Evolutionary conservation across 306 rosid genomes (phyloP), one percentile per base, ranked within the genome.

Genomic region (Glycine latifolia): DNA sequence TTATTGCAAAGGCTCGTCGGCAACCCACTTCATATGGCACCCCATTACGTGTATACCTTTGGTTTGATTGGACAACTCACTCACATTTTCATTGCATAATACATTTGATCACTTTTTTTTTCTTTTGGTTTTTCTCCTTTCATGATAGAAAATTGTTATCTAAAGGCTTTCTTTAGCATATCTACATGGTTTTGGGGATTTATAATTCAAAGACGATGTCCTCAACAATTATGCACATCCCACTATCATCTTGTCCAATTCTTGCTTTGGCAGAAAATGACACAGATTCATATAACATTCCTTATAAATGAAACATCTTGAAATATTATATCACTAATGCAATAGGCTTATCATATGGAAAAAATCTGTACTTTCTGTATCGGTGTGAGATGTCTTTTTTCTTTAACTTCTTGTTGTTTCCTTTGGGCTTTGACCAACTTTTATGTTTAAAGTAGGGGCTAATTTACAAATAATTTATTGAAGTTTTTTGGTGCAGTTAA

Each of bases 1-100:
- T 79, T 78, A 88, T 71, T 73, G 50, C 85, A 73, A 81, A 86
- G 79, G 60, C 47, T 82, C 54, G 85, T 87, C 79, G 89, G 87
- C 81, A 87, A 81, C 85, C 89, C 87, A 88, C 84, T 85, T 76
- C 77, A 8, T 26, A 8, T 61, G 84, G 72, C 78, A 60, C 85
- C 83, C 89, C 85, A 88, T 84, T 81, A 67, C 20, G 8, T 43
- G 46, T 73, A 37, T 37, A 66, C 48, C 55, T 73, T 33, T 74
- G 31, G 3, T 39, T 37, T 81, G 86, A 89, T 80, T 87, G 48
- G 90, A 81, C 85, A 63, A 35, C 63, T 14, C 65, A 20, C 7
- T 73, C 66, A 39, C 13, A 73, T 71, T 66, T 82, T 56, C 53
- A 31, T 41, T 37, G 15, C 58, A 66, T 47, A 58, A 43, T 16